phyloP scores from a whole-genome alignment of 495 filamentous ascomycete species.

The Penicillium arizonense region DNA sequence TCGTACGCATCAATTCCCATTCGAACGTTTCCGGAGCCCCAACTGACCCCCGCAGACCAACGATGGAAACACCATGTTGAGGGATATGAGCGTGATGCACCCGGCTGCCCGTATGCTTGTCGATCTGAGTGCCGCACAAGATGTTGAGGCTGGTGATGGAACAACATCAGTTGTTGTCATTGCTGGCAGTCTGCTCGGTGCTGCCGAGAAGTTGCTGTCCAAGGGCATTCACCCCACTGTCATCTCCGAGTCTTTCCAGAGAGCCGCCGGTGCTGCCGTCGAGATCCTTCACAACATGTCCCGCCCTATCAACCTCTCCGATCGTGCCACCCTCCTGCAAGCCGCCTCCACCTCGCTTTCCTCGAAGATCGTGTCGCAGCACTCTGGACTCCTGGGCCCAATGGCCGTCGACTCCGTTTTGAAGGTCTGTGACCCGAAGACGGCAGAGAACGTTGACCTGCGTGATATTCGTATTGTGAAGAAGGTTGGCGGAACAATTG shows the following conservation, averaged over 20 bases:
- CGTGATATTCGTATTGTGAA: slow-evolving; percentile 96
- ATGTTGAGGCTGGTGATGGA: slow-evolving; percentile 97
- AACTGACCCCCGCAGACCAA: slow-evolving; percentile 63
- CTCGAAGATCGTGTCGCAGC: slow-evolving; percentile 97
- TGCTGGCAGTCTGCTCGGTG: slow-evolving; percentile 88
- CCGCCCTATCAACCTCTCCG: slow-evolving; percentile 83
- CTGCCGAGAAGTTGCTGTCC: slow-evolving; percentile 80
- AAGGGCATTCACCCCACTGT: slow-evolving; percentile 98
- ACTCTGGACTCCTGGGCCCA: slow-evolving; percentile 86
- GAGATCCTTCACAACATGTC: slow-evolving; percentile 93
- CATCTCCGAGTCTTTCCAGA: slow-evolving; percentile 96
- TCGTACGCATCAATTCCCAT: slow-evolving; percentile 46
- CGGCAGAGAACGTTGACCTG: slow-evolving; percentile 93
- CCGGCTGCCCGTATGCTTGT: slow-evolving; percentile 98
- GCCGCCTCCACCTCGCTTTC: slow-evolving; percentile 96
- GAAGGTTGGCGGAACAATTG: slow-evolving; percentile 97
- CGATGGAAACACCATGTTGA: slow-evolving; percentile 98
- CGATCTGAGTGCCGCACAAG: slow-evolving; percentile 92
- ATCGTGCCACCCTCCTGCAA: slow-evolving; percentile 87
- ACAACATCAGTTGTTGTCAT: slow-evolving; percentile 98
- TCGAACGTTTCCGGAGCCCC: slow-evolving; percentile 4
- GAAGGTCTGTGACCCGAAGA: slow-evolving; percentile 91
- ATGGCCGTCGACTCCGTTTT: slow-evolving; percentile 97
- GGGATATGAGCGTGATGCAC: slow-evolving; percentile 98
- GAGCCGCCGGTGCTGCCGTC: slow-evolving; percentile 84